A percentile compares a stretch with the other conserved stretches of the same genome.
Conservation (phyloP, 1,284 basidiomycete genomes). For the Cryptococcus hybrid region DNA sequence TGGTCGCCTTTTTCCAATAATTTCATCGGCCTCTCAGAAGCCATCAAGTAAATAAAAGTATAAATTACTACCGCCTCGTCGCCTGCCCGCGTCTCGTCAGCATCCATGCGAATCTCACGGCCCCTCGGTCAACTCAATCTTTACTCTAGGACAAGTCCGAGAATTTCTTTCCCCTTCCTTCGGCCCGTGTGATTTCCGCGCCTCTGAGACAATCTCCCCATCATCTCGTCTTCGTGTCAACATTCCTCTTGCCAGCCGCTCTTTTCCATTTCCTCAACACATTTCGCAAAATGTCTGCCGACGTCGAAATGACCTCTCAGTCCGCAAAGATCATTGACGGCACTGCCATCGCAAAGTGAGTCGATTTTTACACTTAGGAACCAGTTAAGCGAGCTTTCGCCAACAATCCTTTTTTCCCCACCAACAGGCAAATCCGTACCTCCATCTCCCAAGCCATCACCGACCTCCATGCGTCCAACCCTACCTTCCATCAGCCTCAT, state of each 20-base stretch:
- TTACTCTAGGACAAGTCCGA: too few species aligned
- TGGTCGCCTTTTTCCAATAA: too few species aligned
- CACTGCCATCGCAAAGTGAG: conserved; percentile 80
- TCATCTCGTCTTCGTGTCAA: too few species aligned
- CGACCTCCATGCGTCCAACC: conserved; percentile 59
- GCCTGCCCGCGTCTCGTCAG: too few species aligned
- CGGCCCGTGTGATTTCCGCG: too few species aligned
- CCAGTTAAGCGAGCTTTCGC: background rate
- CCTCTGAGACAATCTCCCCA: too few species aligned
- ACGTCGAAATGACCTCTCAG: conserved; percentile 13
- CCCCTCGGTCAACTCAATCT: too few species aligned
- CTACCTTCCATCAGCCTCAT: conserved; percentile 78
- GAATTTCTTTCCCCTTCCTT: too few species aligned
- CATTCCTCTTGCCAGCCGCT: background rate
- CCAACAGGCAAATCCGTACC: conserved; percentile 69
- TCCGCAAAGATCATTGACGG: conserved; percentile 73
- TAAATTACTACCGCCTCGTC: too few species aligned
- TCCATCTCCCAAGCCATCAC: conserved; percentile 67
- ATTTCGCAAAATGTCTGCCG: conserved; percentile 8
- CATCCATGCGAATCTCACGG: too few species aligned
- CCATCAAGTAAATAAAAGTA: too few species aligned
- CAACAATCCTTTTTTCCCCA: background rate
- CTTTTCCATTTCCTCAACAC: conserved; percentile 1
- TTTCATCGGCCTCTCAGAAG: too few species aligned
- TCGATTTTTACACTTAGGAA: conserved; percentile 4